Evolutionary conservation across 2,329 filamentous ascomycete genomes (phyloP), one percentile per base, ranked within the genome.

Genomic region (Parastagonospora nodorum): DNA sequence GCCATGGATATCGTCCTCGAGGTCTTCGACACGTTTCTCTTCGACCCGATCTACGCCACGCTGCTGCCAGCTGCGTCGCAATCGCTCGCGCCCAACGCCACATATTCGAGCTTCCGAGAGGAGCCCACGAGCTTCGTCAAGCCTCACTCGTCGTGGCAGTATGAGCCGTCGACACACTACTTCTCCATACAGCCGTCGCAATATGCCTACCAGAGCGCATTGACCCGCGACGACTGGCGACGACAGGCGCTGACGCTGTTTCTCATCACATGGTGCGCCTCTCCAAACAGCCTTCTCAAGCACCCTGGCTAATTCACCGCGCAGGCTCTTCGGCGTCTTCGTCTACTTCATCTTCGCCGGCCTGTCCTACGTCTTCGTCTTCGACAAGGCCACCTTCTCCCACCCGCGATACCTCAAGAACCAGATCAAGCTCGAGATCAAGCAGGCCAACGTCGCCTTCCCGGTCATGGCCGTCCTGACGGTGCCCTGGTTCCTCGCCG

Each of bases 401-500:
- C 93, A 97, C 74, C 93, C 93, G 41, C 94, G 94, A 71, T 97
- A 93, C 75, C 87, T 97, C 69, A 95, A 94, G 78, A 93, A 96
- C 76, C 93, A 97, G 75, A 88, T 97, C 58, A 80, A 82, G 52
- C 83, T 92, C 65, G 93, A 97, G 74, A 96, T 97, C 67, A 79
- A 80, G 58, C 91, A 96, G 77, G 86, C 92, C 56, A 85, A 87
- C 76, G 74, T 76, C 40, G 81, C 91, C 32, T 87, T 97, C 79
- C 92, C 92, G 15, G 72, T 86, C 71, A 96, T 97, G 88, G 83
- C 92, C 43, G 59, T 93, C 50, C 82, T 92, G 72, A 97, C 92
- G 8, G 85, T 86, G 1, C 88, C 90, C 12, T 86, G 90, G 75
- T 94, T 96, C 81, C 78, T 94, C 38, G 77, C 83, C 59, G 93